Evolutionary conservation across 2,329 filamentous ascomycete genomes (phyloP).

Genomic region (Fusarium sp.): DNA sequence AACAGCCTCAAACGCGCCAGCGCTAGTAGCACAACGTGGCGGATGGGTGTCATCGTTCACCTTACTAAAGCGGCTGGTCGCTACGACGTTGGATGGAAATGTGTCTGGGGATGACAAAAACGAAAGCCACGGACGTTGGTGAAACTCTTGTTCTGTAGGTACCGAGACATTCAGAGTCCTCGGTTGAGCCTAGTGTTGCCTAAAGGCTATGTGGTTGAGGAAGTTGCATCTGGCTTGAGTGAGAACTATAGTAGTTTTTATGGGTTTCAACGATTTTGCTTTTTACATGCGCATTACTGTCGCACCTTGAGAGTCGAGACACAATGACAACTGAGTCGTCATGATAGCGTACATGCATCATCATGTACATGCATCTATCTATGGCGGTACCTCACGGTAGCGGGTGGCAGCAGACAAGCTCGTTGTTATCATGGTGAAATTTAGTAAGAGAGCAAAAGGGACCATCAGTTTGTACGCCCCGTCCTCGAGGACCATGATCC

Average conservation of each 20-base stretch:
- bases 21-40: conserved; percentile 31
- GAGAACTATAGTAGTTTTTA: conserved; percentile 9
- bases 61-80: conserved; percentile 3
- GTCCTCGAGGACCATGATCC: conserved; percentile 33
- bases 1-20: conserved; percentile 38
- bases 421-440: conserved; percentile 16
- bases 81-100: conserved; percentile 19
- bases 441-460: conserved; percentile 32
- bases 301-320: conserved; percentile 18
- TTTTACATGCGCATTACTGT: conserved; percentile 20
- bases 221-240: conserved; percentile 7
- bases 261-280: conserved; percentile 6
- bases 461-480: conserved; percentile 11
- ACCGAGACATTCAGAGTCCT: conserved; percentile 15
- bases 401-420: not conserved
- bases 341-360: conserved; percentile 16
- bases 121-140: conserved; percentile 27
- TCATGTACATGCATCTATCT: conserved; percentile 11
- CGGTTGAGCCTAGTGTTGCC: not conserved
- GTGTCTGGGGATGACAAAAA: conserved; percentile 22
- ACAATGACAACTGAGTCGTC: conserved; percentile 26
- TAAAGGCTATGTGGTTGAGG: not conserved
- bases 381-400: not conserved
- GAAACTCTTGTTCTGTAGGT: conserved; percentile 33
- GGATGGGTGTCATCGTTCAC: conserved; percentile 8